Percentiles rank a stretch among this genome's conserved stretches.
phyloP scores from a whole-genome alignment of 257 asterid genomes.

The Plantago ovata region DNA sequence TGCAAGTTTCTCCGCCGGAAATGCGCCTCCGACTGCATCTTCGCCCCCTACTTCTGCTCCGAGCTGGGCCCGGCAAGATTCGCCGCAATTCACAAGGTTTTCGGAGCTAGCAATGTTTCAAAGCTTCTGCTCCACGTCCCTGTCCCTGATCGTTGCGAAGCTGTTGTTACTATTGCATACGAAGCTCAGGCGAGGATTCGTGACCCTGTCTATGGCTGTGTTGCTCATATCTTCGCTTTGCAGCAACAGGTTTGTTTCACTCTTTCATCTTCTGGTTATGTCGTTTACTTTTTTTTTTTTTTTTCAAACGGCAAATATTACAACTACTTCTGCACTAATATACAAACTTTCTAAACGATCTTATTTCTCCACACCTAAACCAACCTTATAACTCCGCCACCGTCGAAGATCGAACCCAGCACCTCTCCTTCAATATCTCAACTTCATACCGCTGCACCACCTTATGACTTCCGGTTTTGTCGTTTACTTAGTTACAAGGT shows the following conservation, averaged over 20 bases:
- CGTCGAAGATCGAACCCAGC: too few species aligned
- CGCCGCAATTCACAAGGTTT: slow-evolving; percentile 90
- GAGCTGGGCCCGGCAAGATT: slow-evolving; percentile 84
- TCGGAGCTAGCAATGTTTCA: slow-evolving; percentile 90
- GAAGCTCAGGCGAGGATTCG: slow-evolving; percentile 88
- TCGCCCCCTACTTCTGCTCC: slow-evolving; percentile 81
- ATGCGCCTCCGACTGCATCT: slow-evolving; percentile 73
- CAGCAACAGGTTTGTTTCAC: slow-evolving; percentile 65
- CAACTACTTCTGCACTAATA: too few species aligned
- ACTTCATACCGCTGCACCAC: too few species aligned
- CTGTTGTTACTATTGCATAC: slow-evolving; percentile 85
- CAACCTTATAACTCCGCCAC: too few species aligned
- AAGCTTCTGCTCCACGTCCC: slow-evolving; percentile 74
- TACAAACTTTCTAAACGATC: too few species aligned
- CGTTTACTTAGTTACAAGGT: background rate
- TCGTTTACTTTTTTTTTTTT: background rate
- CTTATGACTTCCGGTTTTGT: too few species aligned
- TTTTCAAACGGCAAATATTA: too few species aligned
- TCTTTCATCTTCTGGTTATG: background rate
- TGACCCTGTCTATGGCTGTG: slow-evolving; percentile 92
- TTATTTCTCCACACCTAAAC: too few species aligned
- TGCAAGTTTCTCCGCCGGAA: slow-evolving; percentile 91
- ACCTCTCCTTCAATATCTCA: too few species aligned
- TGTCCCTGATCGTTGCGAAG: slow-evolving; percentile 65
- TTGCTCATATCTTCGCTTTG: slow-evolving; percentile 67